Conservation (phyloP, 192 early-diverging fungal species). For the Phlyctochytrium planicorne region DNA sequence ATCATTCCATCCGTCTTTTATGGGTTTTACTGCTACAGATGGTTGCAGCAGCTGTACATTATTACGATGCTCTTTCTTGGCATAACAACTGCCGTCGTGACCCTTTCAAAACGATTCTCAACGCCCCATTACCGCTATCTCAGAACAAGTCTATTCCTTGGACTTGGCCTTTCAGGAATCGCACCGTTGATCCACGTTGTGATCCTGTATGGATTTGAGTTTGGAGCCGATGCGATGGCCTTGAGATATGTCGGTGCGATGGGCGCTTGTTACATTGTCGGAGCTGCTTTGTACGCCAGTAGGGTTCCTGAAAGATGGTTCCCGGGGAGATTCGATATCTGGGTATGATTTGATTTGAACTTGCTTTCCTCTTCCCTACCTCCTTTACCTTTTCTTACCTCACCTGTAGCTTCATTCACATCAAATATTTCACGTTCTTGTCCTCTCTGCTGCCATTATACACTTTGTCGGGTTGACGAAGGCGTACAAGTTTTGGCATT, state of each 20-base stretch:
- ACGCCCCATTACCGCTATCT: slow-evolving; percentile 75
- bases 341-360: slow-evolving; percentile 34
- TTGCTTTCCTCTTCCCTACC: not conserved
- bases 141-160: slow-evolving; percentile 75
- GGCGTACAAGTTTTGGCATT: not conserved
- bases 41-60: slow-evolving; percentile 55
- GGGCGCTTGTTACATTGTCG: slow-evolving; percentile 76
- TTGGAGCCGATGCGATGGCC: slow-evolving; percentile 39
- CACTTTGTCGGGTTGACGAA: slow-evolving; percentile 15
- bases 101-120: slow-evolving; percentile 63
- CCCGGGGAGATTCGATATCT: slow-evolving; percentile 82
- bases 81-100: slow-evolving; percentile 56
- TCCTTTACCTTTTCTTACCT: not conserved
- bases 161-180: slow-evolving; percentile 73
- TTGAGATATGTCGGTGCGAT: slow-evolving; percentile 65
- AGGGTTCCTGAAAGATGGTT: slow-evolving; percentile 81
- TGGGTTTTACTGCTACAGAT: slow-evolving; percentile 65
- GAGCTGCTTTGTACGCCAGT: slow-evolving; percentile 81
- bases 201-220: slow-evolving; percentile 25
- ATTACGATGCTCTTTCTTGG: slow-evolving; percentile 64
- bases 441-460: slow-evolving; percentile 65
- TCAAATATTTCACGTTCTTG: slow-evolving; percentile 88
- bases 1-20: slow-evolving; percentile 48
- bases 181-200: slow-evolving; percentile 68
- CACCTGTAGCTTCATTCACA: slow-evolving; percentile 57